phyloP scores from a whole-genome alignment of 306 rosid species.

The Corylus americana region DNA sequence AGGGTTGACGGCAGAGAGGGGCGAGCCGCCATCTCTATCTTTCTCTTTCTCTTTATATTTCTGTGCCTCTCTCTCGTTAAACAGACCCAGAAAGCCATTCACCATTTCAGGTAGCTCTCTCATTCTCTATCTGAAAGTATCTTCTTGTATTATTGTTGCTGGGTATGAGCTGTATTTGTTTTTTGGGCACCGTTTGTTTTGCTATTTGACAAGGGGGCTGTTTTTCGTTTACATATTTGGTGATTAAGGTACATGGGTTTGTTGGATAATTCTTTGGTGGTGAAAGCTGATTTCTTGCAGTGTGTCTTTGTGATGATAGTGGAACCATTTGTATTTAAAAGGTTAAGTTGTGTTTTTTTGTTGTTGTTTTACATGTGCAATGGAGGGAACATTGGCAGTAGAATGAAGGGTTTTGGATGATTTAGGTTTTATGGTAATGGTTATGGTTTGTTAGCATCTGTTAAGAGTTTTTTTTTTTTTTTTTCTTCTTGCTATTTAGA shows the following conservation, averaged over 20 bases:
- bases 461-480: background rate
- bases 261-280: conserved; percentile 4
- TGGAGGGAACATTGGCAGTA: background rate
- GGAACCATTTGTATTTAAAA: background rate
- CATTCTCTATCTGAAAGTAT: background rate
- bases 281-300: conserved; percentile 1
- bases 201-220: background rate
- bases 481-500: background rate
- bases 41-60: background rate
- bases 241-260: conserved; percentile 6
- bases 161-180: conserved; percentile 16
- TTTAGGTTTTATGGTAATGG: background rate
- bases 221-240: background rate
- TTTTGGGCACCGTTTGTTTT: background rate
- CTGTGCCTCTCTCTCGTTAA: background rate
- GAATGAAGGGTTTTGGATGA: conserved; percentile 9
- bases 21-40: conserved; percentile 36
- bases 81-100: conserved; percentile 24
- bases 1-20: conserved; percentile 33
- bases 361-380: background rate
- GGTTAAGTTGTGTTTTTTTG: background rate
- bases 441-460: background rate
- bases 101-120: conserved; percentile 38
- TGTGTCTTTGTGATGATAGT: background rate
- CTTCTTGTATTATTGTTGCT: background rate